Evolutionary conservation across 768 basidiomycete species (phyloP), one percentile per base, ranked within the genome.

Genomic region (Candolleomyces eurysporus): DNA sequence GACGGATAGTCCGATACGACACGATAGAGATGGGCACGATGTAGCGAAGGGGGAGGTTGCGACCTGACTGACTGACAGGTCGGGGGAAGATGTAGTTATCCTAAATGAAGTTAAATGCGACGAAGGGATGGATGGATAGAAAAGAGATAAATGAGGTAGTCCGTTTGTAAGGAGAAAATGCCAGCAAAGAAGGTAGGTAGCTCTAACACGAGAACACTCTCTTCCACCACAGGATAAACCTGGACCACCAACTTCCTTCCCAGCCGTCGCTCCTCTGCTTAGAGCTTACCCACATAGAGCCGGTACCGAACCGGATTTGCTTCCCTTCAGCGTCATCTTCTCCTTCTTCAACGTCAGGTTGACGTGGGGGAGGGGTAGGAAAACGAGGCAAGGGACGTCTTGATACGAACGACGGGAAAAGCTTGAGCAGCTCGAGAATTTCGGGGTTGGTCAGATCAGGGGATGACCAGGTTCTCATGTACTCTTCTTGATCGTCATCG

Each of bases 381-480:
- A 96, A 94, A 45, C 92, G 87, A 30, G 91, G 90, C 48, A 91
- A 71, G n/a, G 86, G 69, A 60, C 84, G 81, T 54, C 85, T 79
- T 14, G 89, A 82, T 60, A 95, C 82, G 70, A 92, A 93, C 0
- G 86, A 69, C 14, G 94, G 94, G 73, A 95, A 94, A 26, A 92
- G 70, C 48, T 81, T 81, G 59, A 94, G 75, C 36, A 96, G 80
- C 53, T 81, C 78, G 19, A 87, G 69, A 67, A 83, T 80, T 73
- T 96, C 94, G 43, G 86, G 84, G 71, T 96, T 90, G 45, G 84
- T 65, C 6, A 96, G 79, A 71, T 94, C 86, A 19, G 94, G 91
- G 5, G 87, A 85, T 0, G 85, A 88, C 94, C 94, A 96, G 46
- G 84, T 82, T 58, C 93, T 86, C 72, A 91, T 73, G 66, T 84